phyloP scores from a whole-genome alignment of 345 rosid species.

The Bruguiera gymnorhiza region DNA sequence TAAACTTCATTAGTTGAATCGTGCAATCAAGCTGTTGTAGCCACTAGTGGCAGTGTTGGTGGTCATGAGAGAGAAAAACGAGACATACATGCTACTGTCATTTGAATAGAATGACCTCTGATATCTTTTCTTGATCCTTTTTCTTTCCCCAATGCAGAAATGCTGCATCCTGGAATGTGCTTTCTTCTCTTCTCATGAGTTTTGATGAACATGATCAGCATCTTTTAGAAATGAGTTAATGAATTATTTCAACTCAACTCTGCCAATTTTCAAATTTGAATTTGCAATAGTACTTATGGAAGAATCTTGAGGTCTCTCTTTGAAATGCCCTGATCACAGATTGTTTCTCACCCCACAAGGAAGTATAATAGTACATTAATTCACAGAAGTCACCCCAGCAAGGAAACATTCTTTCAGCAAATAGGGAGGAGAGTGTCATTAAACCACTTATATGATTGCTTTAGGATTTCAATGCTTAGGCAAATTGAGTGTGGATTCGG shows the following conservation, averaged over 20 bases:
- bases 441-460: neutral
- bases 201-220: neutral
- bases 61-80: neutral
- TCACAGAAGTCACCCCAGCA: neutral
- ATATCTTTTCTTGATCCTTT: too few species aligned
- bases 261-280: neutral
- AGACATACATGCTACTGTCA: too few species aligned
- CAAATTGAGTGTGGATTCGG: neutral
- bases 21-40: neutral
- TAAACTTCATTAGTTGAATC: neutral
- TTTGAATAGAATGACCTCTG: too few species aligned
- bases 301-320: neutral
- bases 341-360: neutral
- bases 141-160: too few species aligned
- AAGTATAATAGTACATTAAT: neutral
- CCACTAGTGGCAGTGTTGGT: neutral
- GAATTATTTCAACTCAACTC: neutral
- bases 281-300: too few species aligned
- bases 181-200: neutral
- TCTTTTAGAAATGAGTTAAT: neutral
- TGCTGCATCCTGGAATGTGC: too few species aligned
- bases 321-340: neutral
- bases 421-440: too few species aligned
- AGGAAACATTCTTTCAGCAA: too few species aligned
- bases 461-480: neutral